phyloP scores from a whole-genome alignment of 805 yeast genomes.

The Starmera quercuum region DNA sequence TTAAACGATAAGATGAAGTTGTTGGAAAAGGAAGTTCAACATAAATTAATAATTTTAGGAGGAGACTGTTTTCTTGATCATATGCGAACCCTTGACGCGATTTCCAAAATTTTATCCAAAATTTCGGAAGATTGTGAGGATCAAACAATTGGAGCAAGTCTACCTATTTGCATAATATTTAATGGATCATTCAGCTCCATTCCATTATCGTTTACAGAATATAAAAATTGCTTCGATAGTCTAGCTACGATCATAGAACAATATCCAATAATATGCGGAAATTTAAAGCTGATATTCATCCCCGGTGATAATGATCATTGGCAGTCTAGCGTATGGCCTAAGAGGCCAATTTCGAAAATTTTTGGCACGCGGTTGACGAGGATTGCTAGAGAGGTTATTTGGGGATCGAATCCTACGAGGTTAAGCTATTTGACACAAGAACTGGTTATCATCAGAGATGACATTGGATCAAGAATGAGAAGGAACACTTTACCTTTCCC shows the following conservation, averaged over 20 bases:
- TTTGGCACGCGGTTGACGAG: slow-evolving; percentile 65
- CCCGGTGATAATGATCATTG: slow-evolving; percentile 96
- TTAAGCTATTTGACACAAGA: slow-evolving; percentile 80
- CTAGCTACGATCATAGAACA: slow-evolving; percentile 58
- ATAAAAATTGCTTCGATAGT: slow-evolving; percentile 64
- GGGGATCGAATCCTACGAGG: slow-evolving; percentile 75
- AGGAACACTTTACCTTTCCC: slow-evolving; percentile 59
- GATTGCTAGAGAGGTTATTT: slow-evolving; percentile 42
- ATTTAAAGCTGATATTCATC: slow-evolving; percentile 57
- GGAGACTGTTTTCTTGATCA: slow-evolving; percentile 65
- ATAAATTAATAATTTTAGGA: slow-evolving; percentile 66
- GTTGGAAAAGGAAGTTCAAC: slow-evolving; percentile 53
- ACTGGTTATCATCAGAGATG: slow-evolving; percentile 66
- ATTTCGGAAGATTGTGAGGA: slow-evolving; percentile 43
- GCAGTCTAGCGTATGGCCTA: slow-evolving; percentile 78
- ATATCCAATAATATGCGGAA: slow-evolving; percentile 44
- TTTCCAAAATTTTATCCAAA: slow-evolving; percentile 51
- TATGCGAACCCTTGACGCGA: slow-evolving; percentile 46
- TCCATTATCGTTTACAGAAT: slow-evolving; percentile 55
- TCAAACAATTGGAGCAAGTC: slow-evolving; percentile 5
- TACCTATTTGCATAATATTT: slow-evolving; percentile 66
- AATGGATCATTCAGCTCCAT: slow-evolving; percentile 72
- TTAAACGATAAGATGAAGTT: slow-evolving; percentile 46
- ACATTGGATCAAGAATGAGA: slow-evolving; percentile 60
- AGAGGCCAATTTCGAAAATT: slow-evolving; percentile 57